These are phyloP conservation scores for Rhodosporidiobolus odoratus DNA, from an alignment of 768 basidiomycete genomes.

Conservation along the genomic window DNA sequence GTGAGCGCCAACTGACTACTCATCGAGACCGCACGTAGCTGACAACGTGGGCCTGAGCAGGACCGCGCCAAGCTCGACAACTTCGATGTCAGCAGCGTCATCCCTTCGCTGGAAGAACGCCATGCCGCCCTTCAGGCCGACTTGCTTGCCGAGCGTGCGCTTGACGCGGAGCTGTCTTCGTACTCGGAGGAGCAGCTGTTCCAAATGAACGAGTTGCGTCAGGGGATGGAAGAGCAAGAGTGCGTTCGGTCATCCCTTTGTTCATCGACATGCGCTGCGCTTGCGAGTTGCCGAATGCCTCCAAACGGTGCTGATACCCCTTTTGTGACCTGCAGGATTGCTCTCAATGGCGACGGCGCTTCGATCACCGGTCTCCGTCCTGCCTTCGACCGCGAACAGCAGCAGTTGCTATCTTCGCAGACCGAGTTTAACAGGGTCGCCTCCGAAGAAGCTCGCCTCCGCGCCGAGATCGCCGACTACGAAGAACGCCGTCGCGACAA, in stretches of 20 bases:
- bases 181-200: conserved; percentile 35
- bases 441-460: conserved; percentile 7
- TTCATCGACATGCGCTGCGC: neutral
- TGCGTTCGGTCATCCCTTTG: conserved; percentile 2
- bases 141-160: conserved; percentile 31
- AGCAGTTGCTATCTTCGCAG: conserved; percentile 23
- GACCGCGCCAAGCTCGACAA: conserved; percentile 26
- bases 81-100: conserved; percentile 1
- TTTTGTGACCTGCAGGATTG: no score
- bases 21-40: neutral
- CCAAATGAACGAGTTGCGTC: conserved; percentile 30
- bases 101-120: conserved; percentile 35
- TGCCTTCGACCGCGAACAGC: conserved; percentile 20
- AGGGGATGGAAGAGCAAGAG: conserved; percentile 41
- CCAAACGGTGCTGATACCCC: conserved; percentile 5
- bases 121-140: conserved; percentile 30
- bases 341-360: no score
- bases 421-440: conserved; percentile 5
- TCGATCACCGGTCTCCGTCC: conserved; percentile 23
- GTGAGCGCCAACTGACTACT: neutral
- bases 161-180: conserved; percentile 36
- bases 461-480: conserved; percentile 14
- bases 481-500: conserved; percentile 28
- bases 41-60: neutral
- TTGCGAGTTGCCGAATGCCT: neutral